Base-by-base conservation (phyloP, 352 stramenopile species). In the Globisporangium irregulare region DNA sequence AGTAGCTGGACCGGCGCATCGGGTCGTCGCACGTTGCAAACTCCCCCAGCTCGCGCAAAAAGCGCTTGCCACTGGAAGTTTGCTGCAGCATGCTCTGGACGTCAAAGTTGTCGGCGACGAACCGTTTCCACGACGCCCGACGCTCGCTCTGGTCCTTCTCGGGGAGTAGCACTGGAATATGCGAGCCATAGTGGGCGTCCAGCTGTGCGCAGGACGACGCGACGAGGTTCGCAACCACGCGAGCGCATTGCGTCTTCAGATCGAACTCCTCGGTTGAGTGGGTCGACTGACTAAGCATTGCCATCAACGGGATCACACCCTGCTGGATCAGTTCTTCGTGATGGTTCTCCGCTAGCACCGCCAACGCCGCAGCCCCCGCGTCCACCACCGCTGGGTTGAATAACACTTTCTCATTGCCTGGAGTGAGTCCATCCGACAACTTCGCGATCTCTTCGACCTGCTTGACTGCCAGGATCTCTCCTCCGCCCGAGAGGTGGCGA, bases 1-100 rank as follows among this genome's bases (percentile, higher is more conserved):
- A 95, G 65, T 85, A 89, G 59, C 87, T 89, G 4, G 87, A 95
- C 48, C 88, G 79, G 46, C 88, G 68, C 71, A 91, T 86, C n/a
- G 84, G 84, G 67, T 93, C 86, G 22, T 79, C 55, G 18, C 54
- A 75, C 5, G 82, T 55, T 9, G 53, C 29, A 82, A 82, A 95
- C 8, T 63, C 70, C 10, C 64, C 27, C 8, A 93, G 66, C 24
- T 75, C 70, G 15, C 67, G 58, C 27, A 85, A 59, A 34, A 93
- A 81, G 15, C 64, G 66, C 22, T 78, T 77, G 3, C 85, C 87
- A 12, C 78, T 81, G 0, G 53, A 36, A 0, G 81, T 88, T 59
- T 82, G 70, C 51, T 73, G 51, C 24, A 94, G 66, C 62, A 88
- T 56, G 27, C 76, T 67, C 10, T 82, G 73, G 1, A 94, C 83